Conservation (phyloP, 768 basidiomycete genomes). For the Tricholoma terreum region DNA sequence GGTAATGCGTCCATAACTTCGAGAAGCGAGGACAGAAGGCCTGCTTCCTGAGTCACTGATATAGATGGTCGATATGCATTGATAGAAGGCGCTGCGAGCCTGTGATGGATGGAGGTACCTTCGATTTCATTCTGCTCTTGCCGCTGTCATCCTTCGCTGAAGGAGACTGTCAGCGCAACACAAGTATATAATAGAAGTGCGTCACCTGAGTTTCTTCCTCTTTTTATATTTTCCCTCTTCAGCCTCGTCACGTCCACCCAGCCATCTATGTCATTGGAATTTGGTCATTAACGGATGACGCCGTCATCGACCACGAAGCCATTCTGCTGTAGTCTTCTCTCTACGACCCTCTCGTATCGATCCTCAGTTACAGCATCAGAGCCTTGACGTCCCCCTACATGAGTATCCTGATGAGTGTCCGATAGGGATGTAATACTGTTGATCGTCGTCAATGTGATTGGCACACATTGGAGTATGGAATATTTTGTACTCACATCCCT, state of each 20-base stretch:
- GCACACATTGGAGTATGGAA: no score
- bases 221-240: no score
- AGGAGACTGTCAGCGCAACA: neutral
- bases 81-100: conserved; percentile 60
- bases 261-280: conserved; percentile 95
- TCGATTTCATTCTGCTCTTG: no score
- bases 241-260: no score
- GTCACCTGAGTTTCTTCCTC: conserved; percentile 40
- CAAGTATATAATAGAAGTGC: neutral
- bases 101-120: conserved; percentile 50
- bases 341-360: conserved; percentile 83
- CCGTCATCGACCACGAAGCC: conserved; percentile 98
- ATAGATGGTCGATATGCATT: no score
- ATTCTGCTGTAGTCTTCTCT: no score
- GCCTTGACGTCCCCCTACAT: conserved; percentile 52
- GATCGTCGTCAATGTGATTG: no score
- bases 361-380: conserved; percentile 92
- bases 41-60: no score
- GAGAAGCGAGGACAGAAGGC: conserved; percentile 84
- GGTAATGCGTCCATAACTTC: conserved; percentile 58
- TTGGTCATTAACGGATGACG: conserved; percentile 90
- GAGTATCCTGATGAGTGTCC: conserved; percentile 3
- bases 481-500: no score
- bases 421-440: no score
- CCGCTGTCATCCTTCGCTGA: conserved; percentile 43